Evolutionary conservation across 1,139 yeast genomes (phyloP).

Genomic region (Candida pseudoviswanathii): DNA sequence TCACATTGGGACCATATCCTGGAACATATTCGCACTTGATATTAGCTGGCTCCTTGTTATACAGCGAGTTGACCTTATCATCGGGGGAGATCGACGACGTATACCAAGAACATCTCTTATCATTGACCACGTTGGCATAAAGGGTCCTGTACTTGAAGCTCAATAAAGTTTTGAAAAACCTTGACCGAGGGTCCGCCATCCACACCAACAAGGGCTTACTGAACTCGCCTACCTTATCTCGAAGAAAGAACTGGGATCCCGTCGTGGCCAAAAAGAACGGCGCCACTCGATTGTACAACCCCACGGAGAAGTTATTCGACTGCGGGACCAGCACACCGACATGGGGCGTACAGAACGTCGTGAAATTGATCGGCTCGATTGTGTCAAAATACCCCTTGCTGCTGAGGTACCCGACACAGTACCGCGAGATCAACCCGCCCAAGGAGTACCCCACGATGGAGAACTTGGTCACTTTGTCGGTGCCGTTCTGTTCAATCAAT

Average conservation of each 20-base stretch:
- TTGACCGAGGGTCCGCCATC: slow-evolving; percentile 65
- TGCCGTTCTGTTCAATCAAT: slow-evolving; percentile 16
- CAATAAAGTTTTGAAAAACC: slow-evolving; percentile 58
- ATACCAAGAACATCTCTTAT: slow-evolving; percentile 80
- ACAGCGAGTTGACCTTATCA: slow-evolving; percentile 61
- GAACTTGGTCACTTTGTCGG: slow-evolving; percentile 48
- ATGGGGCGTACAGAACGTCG: slow-evolving; percentile 82
- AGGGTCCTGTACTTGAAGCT: slow-evolving; percentile 54
- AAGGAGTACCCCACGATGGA: slow-evolving; percentile 80
- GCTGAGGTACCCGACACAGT: slow-evolving; percentile 71
- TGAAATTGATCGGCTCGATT: slow-evolving; percentile 58
- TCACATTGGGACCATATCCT: slow-evolving; percentile 55
- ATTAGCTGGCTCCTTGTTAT: slow-evolving; percentile 40
- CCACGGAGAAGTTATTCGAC: slow-evolving; percentile 20
- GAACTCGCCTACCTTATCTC: slow-evolving; percentile 18
- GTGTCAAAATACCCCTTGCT: slow-evolving; percentile 53
- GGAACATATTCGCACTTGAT: slow-evolving; percentile 47
- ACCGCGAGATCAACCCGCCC: slow-evolving; percentile 79
- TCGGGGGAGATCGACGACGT: slow-evolving; percentile 67
- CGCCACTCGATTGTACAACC: slow-evolving; percentile 58
- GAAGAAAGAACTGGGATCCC: slow-evolving; percentile 70
- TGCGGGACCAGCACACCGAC: slow-evolving; percentile 71
- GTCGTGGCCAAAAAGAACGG: slow-evolving; percentile 69
- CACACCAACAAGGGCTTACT: slow-evolving; percentile 56
- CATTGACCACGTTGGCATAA: slow-evolving; percentile 78